Evolutionary conservation across 2,329 filamentous ascomycete species (phyloP).

Genomic region (Aspergillus tubingensis): DNA sequence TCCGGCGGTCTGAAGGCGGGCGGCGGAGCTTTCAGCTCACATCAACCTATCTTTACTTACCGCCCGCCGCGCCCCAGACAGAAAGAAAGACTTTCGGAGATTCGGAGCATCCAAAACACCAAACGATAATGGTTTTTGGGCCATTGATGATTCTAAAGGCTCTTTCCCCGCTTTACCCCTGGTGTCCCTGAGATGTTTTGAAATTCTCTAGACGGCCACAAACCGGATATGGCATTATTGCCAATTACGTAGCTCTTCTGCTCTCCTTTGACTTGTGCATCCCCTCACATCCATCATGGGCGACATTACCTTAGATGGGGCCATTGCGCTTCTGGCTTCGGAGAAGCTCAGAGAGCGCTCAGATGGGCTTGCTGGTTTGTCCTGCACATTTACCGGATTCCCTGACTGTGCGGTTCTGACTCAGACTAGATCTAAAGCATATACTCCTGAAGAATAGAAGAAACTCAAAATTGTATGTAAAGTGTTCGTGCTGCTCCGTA

Average conservation of each 20-base stretch:
- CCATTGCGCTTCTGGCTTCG: constrained; percentile 46
- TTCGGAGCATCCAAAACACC: not conserved
- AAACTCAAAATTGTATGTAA: constrained; percentile 39
- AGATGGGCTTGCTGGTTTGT: constrained; percentile 53
- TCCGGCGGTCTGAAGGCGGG: constrained; percentile 30
- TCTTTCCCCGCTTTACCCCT: not conserved
- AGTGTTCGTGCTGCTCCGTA: not conserved
- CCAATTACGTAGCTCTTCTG: not conserved
- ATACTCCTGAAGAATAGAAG: constrained; percentile 57
- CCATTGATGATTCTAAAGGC: not conserved
- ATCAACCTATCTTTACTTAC: not conserved
- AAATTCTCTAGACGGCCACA: not conserved
- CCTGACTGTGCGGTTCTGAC: constrained; percentile 16
- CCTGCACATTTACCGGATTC: not conserved
- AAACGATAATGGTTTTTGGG: not conserved
- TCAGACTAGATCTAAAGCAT: constrained; percentile 52
- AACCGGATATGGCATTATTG: not conserved
- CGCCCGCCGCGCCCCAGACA: not conserved
- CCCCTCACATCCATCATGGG: constrained; percentile 33
- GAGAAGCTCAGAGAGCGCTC: constrained; percentile 50
- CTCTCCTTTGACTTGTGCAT: too few relatives aligned
- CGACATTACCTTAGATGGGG: constrained; percentile 45
- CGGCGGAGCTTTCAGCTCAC: constrained; percentile 18
- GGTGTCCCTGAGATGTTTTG: not conserved
- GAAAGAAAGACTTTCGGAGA: not conserved